phyloP scores from a whole-genome alignment of 805 yeast species.

The Wickerhamomyces chambardii region DNA sequence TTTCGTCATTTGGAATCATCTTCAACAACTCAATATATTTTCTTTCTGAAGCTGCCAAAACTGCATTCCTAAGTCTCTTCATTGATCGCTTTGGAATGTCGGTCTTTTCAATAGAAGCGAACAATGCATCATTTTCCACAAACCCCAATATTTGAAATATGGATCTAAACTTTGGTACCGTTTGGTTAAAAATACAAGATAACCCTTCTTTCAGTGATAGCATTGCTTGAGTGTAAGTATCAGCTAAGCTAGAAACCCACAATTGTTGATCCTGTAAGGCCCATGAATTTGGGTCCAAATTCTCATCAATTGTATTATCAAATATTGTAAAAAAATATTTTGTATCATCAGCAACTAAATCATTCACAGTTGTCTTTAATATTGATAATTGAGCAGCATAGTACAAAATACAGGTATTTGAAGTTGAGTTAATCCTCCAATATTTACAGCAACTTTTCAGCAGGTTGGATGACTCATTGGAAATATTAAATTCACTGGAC shows the following conservation, averaged over 20 bases:
- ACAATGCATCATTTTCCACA: constrained; percentile 38
- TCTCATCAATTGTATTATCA: constrained; percentile 11
- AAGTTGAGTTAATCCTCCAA: constrained; percentile 50
- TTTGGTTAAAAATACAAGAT: constrained; percentile 28
- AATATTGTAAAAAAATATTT: constrained; percentile 26
- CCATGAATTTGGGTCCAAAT: constrained; percentile 24
- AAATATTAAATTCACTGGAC: constrained; percentile 29
- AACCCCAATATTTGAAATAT: constrained; percentile 36
- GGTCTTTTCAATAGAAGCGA: constrained; percentile 22
- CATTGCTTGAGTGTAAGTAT: constrained; percentile 37
- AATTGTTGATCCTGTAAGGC: constrained; percentile 36
- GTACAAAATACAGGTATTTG: constrained; percentile 39
- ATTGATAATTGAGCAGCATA: constrained; percentile 36
- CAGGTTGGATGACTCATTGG: constrained; percentile 24
- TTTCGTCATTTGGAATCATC: constrained; percentile 49
- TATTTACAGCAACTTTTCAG: constrained; percentile 35
- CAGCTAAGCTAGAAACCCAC: constrained; percentile 37
- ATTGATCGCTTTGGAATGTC: constrained; percentile 37
- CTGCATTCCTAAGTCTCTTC: constrained; percentile 22
- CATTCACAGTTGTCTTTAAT: constrained; percentile 17
- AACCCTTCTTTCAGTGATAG: constrained; percentile 33
- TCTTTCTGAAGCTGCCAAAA: constrained; percentile 31
- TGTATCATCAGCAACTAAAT: constrained; percentile 20
- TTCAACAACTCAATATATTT: constrained; percentile 34
- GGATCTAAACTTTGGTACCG: constrained; percentile 53